phyloP scores from a whole-genome alignment of 352 stramenopile genomes.

The Thraustotheca clavata region DNA sequence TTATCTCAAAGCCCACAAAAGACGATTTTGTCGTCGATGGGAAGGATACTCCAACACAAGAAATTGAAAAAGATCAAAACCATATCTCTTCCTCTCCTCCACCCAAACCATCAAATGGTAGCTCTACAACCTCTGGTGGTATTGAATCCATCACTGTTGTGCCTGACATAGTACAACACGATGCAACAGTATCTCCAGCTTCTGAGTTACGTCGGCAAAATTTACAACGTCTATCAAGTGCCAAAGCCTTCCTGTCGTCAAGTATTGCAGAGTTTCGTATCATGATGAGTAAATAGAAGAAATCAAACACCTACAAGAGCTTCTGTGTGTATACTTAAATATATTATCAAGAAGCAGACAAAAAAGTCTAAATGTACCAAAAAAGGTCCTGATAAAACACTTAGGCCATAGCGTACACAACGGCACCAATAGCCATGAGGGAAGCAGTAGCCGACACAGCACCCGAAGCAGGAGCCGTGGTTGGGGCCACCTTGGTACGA shows the following conservation, averaged over 20 bases:
- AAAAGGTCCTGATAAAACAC: neutral
- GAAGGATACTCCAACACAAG: too few species aligned
- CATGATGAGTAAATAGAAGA: neutral
- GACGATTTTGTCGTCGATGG: too few species aligned
- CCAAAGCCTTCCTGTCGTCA: neutral
- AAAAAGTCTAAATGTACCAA: neutral
- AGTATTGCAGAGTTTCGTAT: neutral
- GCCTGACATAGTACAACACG: neutral
- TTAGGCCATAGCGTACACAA: neutral
- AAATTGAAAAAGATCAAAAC: too few species aligned
- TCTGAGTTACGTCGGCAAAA: neutral
- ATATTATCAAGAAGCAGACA: constrained; percentile 1
- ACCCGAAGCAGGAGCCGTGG: neutral
- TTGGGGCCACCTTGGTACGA: neutral
- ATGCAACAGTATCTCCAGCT: neutral
- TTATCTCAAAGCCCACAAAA: too few species aligned
- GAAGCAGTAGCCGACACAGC: neutral
- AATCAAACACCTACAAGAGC: neutral
- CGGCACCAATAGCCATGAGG: neutral
- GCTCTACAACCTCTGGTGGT: too few species aligned
- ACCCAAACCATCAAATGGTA: too few species aligned
- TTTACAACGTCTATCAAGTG: neutral
- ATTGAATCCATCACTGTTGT: too few species aligned
- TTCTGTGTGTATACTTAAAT: neutral
- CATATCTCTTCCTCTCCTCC: too few species aligned